phyloP scores from a whole-genome alignment of 768 basidiomycete genomes.

The Lactarius tabidus region DNA sequence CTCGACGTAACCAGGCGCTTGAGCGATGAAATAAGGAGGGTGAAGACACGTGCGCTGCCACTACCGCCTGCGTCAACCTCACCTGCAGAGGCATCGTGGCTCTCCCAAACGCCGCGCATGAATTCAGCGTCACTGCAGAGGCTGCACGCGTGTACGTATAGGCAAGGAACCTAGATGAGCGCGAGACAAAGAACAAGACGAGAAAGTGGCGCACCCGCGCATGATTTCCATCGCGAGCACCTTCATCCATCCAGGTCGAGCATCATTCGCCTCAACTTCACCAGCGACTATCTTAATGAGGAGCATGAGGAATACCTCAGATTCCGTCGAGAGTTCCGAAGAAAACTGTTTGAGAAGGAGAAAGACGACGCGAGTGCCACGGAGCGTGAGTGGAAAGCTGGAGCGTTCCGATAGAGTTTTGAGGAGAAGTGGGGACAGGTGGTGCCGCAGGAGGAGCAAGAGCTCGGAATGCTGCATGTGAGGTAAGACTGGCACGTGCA shows the following conservation, averaged over 20 bases:
- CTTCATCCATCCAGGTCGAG: slow-evolving; percentile 24
- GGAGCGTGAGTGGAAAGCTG: slow-evolving; percentile 81
- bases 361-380: slow-evolving; percentile 88
- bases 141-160: background rate
- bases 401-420: slow-evolving; percentile 80
- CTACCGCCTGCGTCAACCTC: slow-evolving; percentile 59
- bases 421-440: slow-evolving; percentile 72
- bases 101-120: slow-evolving; percentile 23
- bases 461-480: slow-evolving; percentile 68
- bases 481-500: background rate
- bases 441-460: slow-evolving; percentile 79
- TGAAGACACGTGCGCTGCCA: slow-evolving; percentile 66
- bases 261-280: slow-evolving; percentile 2
- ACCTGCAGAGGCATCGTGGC: slow-evolving; percentile 11
- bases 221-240: slow-evolving; percentile 27
- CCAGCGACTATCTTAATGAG: slow-evolving; percentile 15
- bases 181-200: background rate
- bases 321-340: slow-evolving; percentile 71
- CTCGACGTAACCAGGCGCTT: slow-evolving; percentile 88
- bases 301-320: slow-evolving; percentile 43
- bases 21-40: slow-evolving; percentile 72
- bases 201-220: slow-evolving; percentile 18
- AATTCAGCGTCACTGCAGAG: slow-evolving; percentile 24
- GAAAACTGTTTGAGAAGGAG: slow-evolving; percentile 43
- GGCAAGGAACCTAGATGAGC: background rate